Evolutionary conservation across 1,284 basidiomycete species (phyloP), one percentile per base, ranked within the genome.

Genomic region (Tilletia caries): DNA sequence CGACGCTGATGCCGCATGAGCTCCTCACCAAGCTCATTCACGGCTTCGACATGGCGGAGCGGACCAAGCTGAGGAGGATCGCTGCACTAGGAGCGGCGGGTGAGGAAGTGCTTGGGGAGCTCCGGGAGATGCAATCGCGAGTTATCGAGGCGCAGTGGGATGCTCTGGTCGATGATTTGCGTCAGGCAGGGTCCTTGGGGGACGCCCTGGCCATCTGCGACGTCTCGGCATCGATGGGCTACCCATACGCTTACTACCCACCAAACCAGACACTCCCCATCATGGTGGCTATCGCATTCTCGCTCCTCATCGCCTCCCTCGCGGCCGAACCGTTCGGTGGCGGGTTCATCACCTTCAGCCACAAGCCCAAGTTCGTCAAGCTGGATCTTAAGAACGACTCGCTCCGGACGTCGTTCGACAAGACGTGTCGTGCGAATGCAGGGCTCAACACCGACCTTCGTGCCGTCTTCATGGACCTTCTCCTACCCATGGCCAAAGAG

Each of bases 171-270:
- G 81, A 85, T 18, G 85, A 85, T 8, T 82, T 91, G 10, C 83
- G 85, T 15, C 87, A 87, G 48, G 84, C 86, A 0, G 89, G 89
- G 0, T 80, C 83, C 12, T 75, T 91, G 48, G 86, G 89, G 0
- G 90, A 88, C 73, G 85, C 86, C 8, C 81, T 91, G n/a, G 90
- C 90, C 0, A 78, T 91, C 13, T 90, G 89, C 77, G 90, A 91
- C 75, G 89, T 91, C 15, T 90, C 89, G 0, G 90, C 89, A 0
- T 90, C 89, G 0, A 91, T 91, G 90, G 88, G 88, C 0, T 52
- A 46, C 3, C 60, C 79, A 10, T 25, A 12, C 25, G 33, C 10
- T n/a, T 10, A 13, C 32, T 4, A 1, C 5, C 50, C 32, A 50
- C 46, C 3, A 18, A 43, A 13, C 62, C 50, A 54, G 6, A 1